Conservation (phyloP, 164 flowering plant species). For the Piper betle region DNA sequence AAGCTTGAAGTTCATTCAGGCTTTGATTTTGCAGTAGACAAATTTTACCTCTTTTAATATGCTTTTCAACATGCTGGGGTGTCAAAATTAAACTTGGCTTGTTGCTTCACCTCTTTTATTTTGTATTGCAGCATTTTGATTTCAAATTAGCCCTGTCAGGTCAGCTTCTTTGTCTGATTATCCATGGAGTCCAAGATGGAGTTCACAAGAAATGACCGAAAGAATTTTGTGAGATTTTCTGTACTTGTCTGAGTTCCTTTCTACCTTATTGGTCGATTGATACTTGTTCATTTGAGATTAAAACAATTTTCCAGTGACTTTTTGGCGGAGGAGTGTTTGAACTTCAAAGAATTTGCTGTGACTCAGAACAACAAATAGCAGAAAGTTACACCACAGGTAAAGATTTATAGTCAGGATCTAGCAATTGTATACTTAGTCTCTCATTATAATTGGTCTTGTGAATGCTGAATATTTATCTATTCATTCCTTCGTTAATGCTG, state of each 20-base stretch:
- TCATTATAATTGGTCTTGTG: too few species aligned
- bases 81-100: not conserved
- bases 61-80: constrained; percentile 7
- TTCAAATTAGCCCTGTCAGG: constrained; percentile 40
- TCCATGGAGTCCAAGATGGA: constrained; percentile 99
- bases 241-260: not conserved
- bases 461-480: too few species aligned
- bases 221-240: constrained; percentile 51
- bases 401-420: not conserved
- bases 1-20: too few species aligned
- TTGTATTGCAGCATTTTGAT: constrained; percentile 53
- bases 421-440: not conserved
- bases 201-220: constrained; percentile 60
- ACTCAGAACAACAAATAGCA: constrained; percentile 27
- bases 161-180: constrained; percentile 42
- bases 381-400: not conserved
- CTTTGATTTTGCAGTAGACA: too few species aligned
- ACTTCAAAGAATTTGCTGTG: constrained; percentile 82
- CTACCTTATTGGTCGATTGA: not conserved
- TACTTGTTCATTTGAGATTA: not conserved
- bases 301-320: constrained; percentile 48
- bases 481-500: not conserved
- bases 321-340: constrained; percentile 59
- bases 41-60: too few species aligned
- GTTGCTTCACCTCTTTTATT: not conserved